Evolutionary conservation across 352 stramenopile species (phyloP), one percentile per base, ranked within the genome.

Genomic region (Globisporangium abappressorium): DNA sequence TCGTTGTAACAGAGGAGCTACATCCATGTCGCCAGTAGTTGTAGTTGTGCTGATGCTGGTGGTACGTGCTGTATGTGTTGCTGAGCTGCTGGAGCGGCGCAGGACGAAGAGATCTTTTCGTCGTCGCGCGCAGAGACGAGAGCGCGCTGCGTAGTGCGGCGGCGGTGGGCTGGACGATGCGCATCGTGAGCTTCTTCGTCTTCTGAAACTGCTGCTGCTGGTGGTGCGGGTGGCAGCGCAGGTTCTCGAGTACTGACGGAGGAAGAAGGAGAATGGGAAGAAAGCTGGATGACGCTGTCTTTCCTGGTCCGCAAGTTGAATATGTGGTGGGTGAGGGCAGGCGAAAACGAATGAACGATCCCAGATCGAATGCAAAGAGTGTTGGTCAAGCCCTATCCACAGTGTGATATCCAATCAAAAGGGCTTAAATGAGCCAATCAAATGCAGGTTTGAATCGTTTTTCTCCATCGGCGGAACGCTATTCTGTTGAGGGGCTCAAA

Each of bases 101-200:
- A 20, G 53, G 24, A 15, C 20, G 24, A 20, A 64, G 46, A 33
- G 64, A 59, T 57, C 56, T 60, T 47, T 56, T 58, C 18, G 55
- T 20, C 43, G 15, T 8, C 43, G 15, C 20, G 56, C 20, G 47
- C 22, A 33, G 51, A 18, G 55, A 64, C n/a, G 43, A 24, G 41
- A 69, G 64, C 30, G 56, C 64, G 22, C 47, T 34, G n/a, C 64
- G 64, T 6, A 64, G 55, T 15, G 64, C 41, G 18, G 41, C 22
- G 15, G 43, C 54, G n/a, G 55, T 26, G 22, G 43, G 33, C 22
- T 60, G 47, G 24, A 41, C 58, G n/a, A 57, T 18, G 20, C 36
- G 65, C 65, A 70, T 64, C 24, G 18, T 57, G 20, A 5, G 18
- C 5, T 14, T 54, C 9, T 2, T 61, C 18, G 3, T 51, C 11